Percentiles rank a stretch among this genome's conserved stretches.
Evolutionary conservation across 2,329 filamentous ascomycete species (phyloP).

Genomic region (Ascocoryne sarcoides): DNA sequence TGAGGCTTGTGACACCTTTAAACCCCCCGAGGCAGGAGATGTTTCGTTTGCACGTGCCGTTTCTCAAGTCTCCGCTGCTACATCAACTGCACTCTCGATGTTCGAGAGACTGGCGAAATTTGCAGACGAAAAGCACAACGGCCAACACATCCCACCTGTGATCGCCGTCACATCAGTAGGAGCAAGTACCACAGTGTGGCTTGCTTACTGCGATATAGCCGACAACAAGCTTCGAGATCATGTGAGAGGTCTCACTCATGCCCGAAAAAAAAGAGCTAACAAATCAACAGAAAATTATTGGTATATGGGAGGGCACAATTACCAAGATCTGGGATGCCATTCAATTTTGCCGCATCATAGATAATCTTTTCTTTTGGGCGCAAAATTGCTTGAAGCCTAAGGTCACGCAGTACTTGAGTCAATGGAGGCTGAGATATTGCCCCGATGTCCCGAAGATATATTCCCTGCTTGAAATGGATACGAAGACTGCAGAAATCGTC

Average conservation of each 20-base stretch:
- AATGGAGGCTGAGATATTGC: conserved; percentile 6
- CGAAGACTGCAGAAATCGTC: conserved; percentile 1
- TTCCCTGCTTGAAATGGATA: conserved; percentile 5
- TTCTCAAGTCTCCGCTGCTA: neutral
- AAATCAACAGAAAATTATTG: conserved; percentile 2
- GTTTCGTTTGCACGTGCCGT: neutral
- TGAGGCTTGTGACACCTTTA: no score
- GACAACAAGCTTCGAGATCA: conserved; percentile 3
- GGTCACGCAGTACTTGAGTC: conserved; percentile 6
- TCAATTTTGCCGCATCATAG: conserved; percentile 11
- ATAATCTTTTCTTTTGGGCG: conserved; percentile 9
- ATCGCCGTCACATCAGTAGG: conserved; percentile 3
- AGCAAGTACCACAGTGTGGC: conserved; percentile 2
- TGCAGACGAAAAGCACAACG: conserved; percentile 3
- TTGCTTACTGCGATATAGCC: conserved; percentile 3
- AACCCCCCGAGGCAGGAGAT: neutral
- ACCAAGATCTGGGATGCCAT: conserved; percentile 9
- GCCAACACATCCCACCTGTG: conserved; percentile 7
- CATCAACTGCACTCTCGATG: conserved; percentile 3
- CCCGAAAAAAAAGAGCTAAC: no score
- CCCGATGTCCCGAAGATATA: conserved; percentile 1
- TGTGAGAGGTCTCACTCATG: conserved; percentile 1
- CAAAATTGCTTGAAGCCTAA: conserved; percentile 6
- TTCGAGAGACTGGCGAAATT: conserved; percentile 6
- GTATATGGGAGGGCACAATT: conserved; percentile 8